Evolutionary conservation across 495 filamentous ascomycete species (phyloP).

Genomic region (Podospora pseudocomata): DNA sequence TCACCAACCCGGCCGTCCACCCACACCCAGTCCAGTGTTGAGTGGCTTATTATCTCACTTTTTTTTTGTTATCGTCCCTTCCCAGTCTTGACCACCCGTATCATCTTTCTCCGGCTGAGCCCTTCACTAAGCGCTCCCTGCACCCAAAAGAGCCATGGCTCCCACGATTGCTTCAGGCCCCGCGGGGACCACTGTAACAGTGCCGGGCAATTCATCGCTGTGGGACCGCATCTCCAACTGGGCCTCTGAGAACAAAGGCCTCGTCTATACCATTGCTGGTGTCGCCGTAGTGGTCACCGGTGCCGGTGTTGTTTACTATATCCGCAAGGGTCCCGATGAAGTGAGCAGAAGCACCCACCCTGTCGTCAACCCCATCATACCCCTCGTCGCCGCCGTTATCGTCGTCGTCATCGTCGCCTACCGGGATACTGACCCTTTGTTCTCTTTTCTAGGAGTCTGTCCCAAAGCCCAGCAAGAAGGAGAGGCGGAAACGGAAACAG

Average conservation of each 20-base stretch:
- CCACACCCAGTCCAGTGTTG: neutral
- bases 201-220: constrained; percentile 58
- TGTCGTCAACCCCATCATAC: neutral
- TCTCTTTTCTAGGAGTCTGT: constrained; percentile 11
- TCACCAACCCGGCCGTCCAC: neutral
- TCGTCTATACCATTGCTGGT: constrained; percentile 94
- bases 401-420: neutral
- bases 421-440: constrained; percentile 6
- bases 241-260: constrained; percentile 90
- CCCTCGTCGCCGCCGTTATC: neutral
- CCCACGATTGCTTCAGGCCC: constrained; percentile 40
- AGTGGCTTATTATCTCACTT: neutral
- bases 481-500: constrained; percentile 66
- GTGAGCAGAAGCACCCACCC: constrained; percentile 4
- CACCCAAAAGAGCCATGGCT: constrained; percentile 33
- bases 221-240: constrained; percentile 89
- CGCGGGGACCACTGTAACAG: constrained; percentile 33
- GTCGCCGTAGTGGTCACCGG: constrained; percentile 85
- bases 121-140: neutral
- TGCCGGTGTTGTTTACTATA: constrained; percentile 88
- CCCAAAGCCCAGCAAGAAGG: constrained; percentile 50
- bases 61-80: too few species aligned
- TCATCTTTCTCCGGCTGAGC: neutral
- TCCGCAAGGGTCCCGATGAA: constrained; percentile 49
- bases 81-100: neutral